Conservation (phyloP, 2,329 filamentous ascomycete species). For the Penicillium digitatum region DNA sequence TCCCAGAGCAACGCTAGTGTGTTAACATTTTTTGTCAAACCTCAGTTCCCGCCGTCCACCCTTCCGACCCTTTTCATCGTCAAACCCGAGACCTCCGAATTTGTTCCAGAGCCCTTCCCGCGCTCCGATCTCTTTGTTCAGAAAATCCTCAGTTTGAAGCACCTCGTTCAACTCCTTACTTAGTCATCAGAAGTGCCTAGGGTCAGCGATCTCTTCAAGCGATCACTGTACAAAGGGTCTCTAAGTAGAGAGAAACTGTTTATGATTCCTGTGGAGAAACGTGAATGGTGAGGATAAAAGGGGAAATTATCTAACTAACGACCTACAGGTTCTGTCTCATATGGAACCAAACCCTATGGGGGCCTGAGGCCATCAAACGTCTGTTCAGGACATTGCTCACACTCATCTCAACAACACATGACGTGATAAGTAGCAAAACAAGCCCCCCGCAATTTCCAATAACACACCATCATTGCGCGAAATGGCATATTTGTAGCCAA, state of each 20-base stretch:
- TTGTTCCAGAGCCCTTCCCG: neutral
- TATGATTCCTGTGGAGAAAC: neutral
- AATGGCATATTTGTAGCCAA: neutral
- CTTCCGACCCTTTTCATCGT: too few relatives aligned
- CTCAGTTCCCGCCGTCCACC: neutral
- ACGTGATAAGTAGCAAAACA: neutral
- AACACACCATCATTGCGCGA: neutral
- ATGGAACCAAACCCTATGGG: neutral
- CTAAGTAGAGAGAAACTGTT: neutral
- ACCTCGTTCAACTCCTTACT: neutral
- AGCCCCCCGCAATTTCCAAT: neutral
- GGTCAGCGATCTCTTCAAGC: neutral
- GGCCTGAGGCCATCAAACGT: neutral
- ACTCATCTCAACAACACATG: neutral
- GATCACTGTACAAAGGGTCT: neutral
- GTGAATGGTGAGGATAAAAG: neutral
- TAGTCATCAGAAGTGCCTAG: neutral
- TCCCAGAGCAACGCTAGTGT: neutral
- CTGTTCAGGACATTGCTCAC: neutral
- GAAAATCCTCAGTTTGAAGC: neutral
- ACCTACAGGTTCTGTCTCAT: neutral
- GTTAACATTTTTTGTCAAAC: too few relatives aligned
- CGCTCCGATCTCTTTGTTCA: neutral
- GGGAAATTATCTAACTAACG: neutral
- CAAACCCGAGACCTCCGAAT: neutral